phyloP scores from a whole-genome alignment of 768 basidiomycete species.

The Clitopilus hobsonii region DNA sequence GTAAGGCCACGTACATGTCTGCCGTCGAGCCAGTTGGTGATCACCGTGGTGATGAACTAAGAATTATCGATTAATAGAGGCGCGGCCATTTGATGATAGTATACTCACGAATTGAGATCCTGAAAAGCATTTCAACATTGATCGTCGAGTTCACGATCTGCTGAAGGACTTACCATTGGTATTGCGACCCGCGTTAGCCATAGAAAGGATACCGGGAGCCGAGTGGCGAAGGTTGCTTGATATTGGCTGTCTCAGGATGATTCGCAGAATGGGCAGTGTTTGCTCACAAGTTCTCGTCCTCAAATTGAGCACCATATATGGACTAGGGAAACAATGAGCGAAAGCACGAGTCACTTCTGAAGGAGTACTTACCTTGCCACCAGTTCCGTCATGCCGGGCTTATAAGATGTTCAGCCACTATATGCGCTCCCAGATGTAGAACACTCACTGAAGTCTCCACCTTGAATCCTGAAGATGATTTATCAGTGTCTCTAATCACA shows the following conservation, averaged over 20 bases:
- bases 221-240: conserved; percentile 92
- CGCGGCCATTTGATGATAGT: no score
- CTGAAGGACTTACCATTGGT: conserved; percentile 72
- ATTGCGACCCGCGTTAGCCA: conserved; percentile 92
- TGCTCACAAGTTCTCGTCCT: conserved; percentile 92
- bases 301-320: conserved; percentile 87
- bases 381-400: conserved; percentile 74
- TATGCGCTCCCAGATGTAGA: conserved; percentile 5
- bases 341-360: background rate
- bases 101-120: conserved; percentile 82
- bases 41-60: conserved; percentile 89
- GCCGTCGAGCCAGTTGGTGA: conserved; percentile 88
- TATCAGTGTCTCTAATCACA: background rate
- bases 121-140: no score
- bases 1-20: conserved; percentile 54
- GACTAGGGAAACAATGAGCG: conserved; percentile 41
- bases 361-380: conserved; percentile 62
- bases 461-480: conserved; percentile 73
- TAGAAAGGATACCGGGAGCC: conserved; percentile 80
- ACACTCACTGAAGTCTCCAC: conserved; percentile 92
- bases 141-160: no score
- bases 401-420: background rate
- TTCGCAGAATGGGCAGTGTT: background rate
- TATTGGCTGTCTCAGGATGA: conserved; percentile 1
- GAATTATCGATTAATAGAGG: conserved; percentile 1